Percentiles rank a stretch among this genome's conserved stretches.
Conservation (phyloP, 305 asterid genomes). For the Fraxinus baroniana region DNA sequence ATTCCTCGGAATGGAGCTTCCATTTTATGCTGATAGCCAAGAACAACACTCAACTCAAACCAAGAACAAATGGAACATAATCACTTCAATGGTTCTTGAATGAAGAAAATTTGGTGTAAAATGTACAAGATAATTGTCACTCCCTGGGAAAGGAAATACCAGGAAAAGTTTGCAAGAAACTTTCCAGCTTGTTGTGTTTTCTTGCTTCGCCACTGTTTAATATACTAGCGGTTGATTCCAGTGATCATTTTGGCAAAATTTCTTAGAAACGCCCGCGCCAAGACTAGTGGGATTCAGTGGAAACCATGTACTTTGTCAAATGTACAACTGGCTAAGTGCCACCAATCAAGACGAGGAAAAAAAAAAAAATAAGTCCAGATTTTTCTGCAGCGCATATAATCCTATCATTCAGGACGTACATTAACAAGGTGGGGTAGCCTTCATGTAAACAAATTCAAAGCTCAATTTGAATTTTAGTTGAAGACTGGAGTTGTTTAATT, state of each 20-base stretch:
- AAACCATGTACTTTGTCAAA: neutral
- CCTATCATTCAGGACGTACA: neutral
- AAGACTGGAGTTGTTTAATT: neutral
- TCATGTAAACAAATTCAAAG: neutral
- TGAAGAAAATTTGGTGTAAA: neutral
- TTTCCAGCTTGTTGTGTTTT: neutral
- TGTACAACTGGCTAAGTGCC: neutral
- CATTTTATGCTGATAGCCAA: slow-evolving; percentile 16
- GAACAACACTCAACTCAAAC: neutral
- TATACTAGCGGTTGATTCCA: neutral
- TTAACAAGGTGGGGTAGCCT: neutral
- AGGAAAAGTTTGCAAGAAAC: neutral
- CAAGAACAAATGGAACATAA: neutral
- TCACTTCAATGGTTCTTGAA: neutral
- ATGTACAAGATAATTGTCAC: neutral
- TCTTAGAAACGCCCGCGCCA: neutral
- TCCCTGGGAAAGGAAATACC: neutral
- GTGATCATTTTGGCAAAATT: neutral
- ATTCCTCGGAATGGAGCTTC: slow-evolving; percentile 44
- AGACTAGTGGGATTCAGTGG: neutral
- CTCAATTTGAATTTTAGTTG: neutral
- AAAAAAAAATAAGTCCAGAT: neutral
- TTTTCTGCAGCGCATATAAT: neutral
- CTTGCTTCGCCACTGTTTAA: neutral
- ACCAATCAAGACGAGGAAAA: neutral